Evolutionary conservation across 192 early-diverging fungal genomes (phyloP), one percentile per base, ranked within the genome.

Genomic region (Coemansia asiatica): DNA sequence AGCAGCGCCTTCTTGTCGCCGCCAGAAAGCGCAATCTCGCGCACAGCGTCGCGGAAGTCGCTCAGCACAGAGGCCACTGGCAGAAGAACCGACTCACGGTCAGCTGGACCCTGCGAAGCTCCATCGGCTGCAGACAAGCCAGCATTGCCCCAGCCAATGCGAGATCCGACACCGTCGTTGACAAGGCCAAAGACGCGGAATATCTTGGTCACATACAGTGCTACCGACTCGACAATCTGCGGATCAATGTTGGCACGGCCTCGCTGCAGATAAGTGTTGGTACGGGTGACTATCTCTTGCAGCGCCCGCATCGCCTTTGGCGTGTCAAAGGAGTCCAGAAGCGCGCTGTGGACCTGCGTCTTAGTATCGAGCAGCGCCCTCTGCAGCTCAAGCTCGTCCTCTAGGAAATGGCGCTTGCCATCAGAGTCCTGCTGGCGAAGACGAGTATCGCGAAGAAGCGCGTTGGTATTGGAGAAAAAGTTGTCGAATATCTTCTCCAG

Each of bases 251-350:
- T 82, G 56, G 85, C 82, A 25, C 85, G 84, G 22, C 79, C 83
- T 31, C 74, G 73, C 58, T 87, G 84, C 72, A 91, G 69, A 66
- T 98, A 98, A 5, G 85, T 83, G 77, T 97, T 97, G 51, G 93
- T 84, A 19, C 84, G 76, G 18, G 85, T 79, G 46, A 98, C 86
- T 18, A 96, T 78, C 8, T 90, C 88, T 64, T 90, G 86, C 40
- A 98, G 76, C 60, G 90, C 91, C 23, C 81, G 69, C 84, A 98
- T 89, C 6, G 90, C 95, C 6, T 66, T 59, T 1, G 92, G 89
- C 18, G 95, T 97, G 71, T 98, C 90, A 74, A 98, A 92, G 18
- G 90, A 93, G 74, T 98, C 95, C 73, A 90, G 89, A 59, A 98
- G 86, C 26, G 95, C 93, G 2, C 70, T 83, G 62, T 96, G 94